A percentile compares a stretch with the other conserved stretches of the same genome.
phyloP scores from a whole-genome alignment of 768 basidiomycete species.

The Amyloporia xantha region DNA sequence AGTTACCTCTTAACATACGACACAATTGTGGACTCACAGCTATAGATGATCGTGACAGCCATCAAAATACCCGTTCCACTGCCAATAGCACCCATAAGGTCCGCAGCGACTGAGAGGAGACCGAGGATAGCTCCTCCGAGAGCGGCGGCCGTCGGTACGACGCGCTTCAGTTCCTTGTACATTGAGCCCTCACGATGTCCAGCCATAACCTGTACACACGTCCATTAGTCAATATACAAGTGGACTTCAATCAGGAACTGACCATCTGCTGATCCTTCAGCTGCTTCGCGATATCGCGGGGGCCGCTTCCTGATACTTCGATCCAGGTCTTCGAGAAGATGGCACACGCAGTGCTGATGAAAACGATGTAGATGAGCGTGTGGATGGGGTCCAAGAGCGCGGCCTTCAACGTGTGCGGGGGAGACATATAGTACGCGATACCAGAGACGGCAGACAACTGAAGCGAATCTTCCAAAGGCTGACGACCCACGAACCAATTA shows the following conservation, averaged over 20 bases:
- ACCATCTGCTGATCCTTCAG: constrained; percentile 98
- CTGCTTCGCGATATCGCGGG: constrained; percentile 94
- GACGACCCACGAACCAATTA: constrained; percentile 6
- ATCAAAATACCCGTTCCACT: constrained; percentile 95
- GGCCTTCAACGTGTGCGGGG: constrained; percentile 91
- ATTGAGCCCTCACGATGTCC: constrained; percentile 92
- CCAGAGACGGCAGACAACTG: constrained; percentile 89
- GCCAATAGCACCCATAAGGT: constrained; percentile 93
- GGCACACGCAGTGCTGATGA: constrained; percentile 92
- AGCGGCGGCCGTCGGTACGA: constrained; percentile 96
- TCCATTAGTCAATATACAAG: not conserved
- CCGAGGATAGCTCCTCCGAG: constrained; percentile 98
- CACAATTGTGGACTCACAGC: constrained; percentile 37
- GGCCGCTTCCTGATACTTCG: constrained; percentile 93
- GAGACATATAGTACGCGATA: constrained; percentile 96
- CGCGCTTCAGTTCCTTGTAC: constrained; percentile 98
- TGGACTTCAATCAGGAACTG: constrained; percentile 6
- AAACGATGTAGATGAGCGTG: constrained; percentile 82
- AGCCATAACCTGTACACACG: constrained; percentile 53
- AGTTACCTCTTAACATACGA: constrained; percentile 1
- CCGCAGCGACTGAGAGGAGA: constrained; percentile 82
- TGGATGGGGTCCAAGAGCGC: constrained; percentile 92
- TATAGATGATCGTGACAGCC: constrained; percentile 97
- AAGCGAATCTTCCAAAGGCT: constrained; percentile 92
- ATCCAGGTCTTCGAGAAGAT: constrained; percentile 99